Evolutionary conservation across 306 rosid species (phyloP).

Genomic region (Corylus avellana): DNA sequence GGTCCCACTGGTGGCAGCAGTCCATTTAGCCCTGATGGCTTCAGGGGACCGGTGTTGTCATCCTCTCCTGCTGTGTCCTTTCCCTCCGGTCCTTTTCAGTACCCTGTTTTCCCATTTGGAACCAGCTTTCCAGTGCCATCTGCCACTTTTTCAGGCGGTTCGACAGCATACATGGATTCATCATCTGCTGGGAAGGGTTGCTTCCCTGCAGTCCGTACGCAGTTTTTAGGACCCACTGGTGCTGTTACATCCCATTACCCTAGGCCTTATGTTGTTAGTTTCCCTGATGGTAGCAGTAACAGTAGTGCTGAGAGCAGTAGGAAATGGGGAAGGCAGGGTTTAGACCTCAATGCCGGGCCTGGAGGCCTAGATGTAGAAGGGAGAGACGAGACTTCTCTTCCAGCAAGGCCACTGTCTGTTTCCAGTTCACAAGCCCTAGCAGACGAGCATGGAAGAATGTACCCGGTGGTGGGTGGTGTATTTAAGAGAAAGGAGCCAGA

Average conservation of each 20-base stretch:
- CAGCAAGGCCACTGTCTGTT: conserved; percentile 65
- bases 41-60: conserved; percentile 74
- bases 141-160: conserved; percentile 70
- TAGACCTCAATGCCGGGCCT: conserved; percentile 95
- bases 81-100: conserved; percentile 63
- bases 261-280: conserved; percentile 75
- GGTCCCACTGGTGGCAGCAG: conserved; percentile 65
- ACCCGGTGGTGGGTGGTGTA: conserved; percentile 64
- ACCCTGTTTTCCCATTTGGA: conserved; percentile 85
- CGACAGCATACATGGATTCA: conserved; percentile 80
- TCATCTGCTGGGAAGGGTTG: conserved; percentile 69
- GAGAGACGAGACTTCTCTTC: conserved; percentile 72
- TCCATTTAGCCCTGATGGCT: conserved; percentile 72
- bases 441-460: conserved; percentile 84
- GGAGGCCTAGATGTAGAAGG: conserved; percentile 59
- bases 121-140: conserved; percentile 79
- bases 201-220: conserved; percentile 80
- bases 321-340: conserved; percentile 89
- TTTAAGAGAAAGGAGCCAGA: conserved; percentile 93
- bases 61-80: conserved; percentile 85
- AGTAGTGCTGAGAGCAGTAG: conserved; percentile 63
- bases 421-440: conserved; percentile 62
- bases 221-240: conserved; percentile 75
- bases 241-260: conserved; percentile 63
- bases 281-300: conserved; percentile 72